Evolutionary conservation across 163 green algal species (phyloP), one percentile per base, ranked within the genome.

Genomic region (Scenedesmus sp.): DNA sequence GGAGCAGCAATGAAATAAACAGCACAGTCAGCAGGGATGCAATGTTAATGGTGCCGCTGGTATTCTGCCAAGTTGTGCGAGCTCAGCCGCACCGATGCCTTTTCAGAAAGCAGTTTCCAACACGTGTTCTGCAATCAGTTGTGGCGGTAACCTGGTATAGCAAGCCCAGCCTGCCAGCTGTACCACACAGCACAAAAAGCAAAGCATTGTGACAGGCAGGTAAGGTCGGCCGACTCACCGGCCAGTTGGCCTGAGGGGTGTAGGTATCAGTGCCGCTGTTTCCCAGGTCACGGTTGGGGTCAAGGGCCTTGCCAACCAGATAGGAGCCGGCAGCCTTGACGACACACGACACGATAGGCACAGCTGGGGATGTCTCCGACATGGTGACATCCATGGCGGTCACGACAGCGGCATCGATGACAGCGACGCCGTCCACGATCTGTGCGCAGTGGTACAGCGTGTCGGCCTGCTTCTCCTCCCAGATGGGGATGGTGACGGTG

Each of bases 401-500:
- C 24, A 37, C 83, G 9, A 37, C 53, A 37, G 56, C 56, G 12
- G 33, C 2, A 24, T 88, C 56, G 33, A 81, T 24, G 35, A 26
- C 22, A 20, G 42, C 30, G 16, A 13, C 35, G 16, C 83, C 83
- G 35, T 88, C 83, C 35, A 88, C 56, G 9, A 88, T 37, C 6
- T 53, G 83, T 15, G 83, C 56, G 68, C 83, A 88, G 15, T 81
- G 35, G 56, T 88, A 88, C 33, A 56, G 5, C 42, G 37, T 81
- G 35, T 43, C 18, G 10, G 33, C 15, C 37, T 80, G 35, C 16
- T 12, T 35, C 18, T 76, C 59, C 53, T 88, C 83, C 56, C 53
- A 81, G 37, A 88, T 80, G 16, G 83, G 83, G 15, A 88, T 80
- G 59, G 83, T 80, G 35, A 88, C 49, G 2, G 53, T 80, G 6